A percentile compares a stretch with the other conserved stretches of the same genome.
Evolutionary conservation across 331 rosid genomes (phyloP).

Genomic region (Prunus yedoensis): DNA sequence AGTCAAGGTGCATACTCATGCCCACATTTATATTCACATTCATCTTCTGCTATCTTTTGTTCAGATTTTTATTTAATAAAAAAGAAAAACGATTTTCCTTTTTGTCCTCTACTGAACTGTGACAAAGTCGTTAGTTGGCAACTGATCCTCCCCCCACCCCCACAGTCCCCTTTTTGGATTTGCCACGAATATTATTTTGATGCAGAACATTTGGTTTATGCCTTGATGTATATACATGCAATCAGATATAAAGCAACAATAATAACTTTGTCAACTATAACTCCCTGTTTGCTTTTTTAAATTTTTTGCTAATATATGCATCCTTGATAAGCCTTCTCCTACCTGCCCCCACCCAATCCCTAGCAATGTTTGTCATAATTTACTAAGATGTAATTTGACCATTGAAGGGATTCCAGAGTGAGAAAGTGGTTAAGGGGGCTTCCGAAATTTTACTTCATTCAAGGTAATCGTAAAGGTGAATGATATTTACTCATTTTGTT

Average conservation of each 20-base stretch:
- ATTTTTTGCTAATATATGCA: neutral
- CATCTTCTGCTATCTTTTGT: neutral
- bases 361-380: conserved; percentile 14
- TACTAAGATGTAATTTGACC: conserved; percentile 15
- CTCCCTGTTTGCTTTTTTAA: neutral
- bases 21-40: neutral
- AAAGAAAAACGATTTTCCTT: neutral
- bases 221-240: neutral
- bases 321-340: neutral
- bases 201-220: neutral
- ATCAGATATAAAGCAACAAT: neutral
- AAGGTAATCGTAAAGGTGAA: conserved; percentile 39
- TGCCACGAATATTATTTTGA: neutral
- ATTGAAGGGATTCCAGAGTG: conserved; percentile 49
- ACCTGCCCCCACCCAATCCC: neutral
- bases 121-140: neutral
- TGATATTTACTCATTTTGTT: neutral
- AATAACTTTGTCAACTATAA: neutral
- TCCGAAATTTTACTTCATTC: conserved; percentile 44
- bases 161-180: neutral
- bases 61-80: neutral
- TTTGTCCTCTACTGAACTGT: neutral
- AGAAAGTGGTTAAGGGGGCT: conserved; percentile 42
- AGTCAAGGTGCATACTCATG: neutral
- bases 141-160: neutral